These are phyloP conservation scores for Passalora sequoiae DNA, from an alignment of 2,329 filamentous ascomycete genomes.

Conservation along the genomic window DNA sequence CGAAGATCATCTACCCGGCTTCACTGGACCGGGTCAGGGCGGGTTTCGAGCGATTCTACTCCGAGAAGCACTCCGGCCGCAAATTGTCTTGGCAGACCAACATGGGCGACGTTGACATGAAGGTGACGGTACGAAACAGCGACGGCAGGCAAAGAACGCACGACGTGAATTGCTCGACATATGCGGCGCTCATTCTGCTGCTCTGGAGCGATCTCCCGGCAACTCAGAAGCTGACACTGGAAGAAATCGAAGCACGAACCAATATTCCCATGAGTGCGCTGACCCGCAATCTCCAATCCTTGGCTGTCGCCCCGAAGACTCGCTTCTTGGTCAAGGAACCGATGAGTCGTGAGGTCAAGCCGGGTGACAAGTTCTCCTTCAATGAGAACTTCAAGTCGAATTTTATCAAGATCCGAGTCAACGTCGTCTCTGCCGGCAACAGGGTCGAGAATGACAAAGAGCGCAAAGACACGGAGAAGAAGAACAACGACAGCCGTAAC, in stretches of 20 bases:
- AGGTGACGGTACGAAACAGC: conserved; percentile 71
- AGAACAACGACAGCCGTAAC: conserved; percentile 66
- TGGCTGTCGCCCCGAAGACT: conserved; percentile 78
- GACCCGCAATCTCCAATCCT: conserved; percentile 69
- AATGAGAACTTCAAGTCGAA: conserved; percentile 78
- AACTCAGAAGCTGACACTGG: conserved; percentile 52
- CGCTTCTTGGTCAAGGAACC: conserved; percentile 76
- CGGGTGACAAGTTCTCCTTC: conserved; percentile 73
- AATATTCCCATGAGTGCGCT: conserved; percentile 73
- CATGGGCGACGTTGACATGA: conserved; percentile 81
- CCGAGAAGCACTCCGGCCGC: conserved; percentile 78
- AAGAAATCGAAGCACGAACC: conserved; percentile 78
- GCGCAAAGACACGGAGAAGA: conserved; percentile 66
- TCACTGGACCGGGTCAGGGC: conserved; percentile 70
- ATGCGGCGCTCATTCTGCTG: conserved; percentile 82
- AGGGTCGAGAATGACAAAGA: conserved; percentile 73
- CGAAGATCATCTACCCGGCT: conserved; percentile 65
- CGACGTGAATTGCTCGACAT: conserved; percentile 87
- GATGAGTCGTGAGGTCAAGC: conserved; percentile 68
- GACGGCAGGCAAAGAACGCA: conserved; percentile 68
- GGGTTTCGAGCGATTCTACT: conserved; percentile 85
- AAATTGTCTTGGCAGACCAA: conserved; percentile 76
- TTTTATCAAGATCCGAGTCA: conserved; percentile 81
- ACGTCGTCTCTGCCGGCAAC: conserved; percentile 72
- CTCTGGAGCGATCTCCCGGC: conserved; percentile 75